Evolutionary conservation across 164 flowering plant genomes (phyloP).

Genomic region (Stephania cephalantha): DNA sequence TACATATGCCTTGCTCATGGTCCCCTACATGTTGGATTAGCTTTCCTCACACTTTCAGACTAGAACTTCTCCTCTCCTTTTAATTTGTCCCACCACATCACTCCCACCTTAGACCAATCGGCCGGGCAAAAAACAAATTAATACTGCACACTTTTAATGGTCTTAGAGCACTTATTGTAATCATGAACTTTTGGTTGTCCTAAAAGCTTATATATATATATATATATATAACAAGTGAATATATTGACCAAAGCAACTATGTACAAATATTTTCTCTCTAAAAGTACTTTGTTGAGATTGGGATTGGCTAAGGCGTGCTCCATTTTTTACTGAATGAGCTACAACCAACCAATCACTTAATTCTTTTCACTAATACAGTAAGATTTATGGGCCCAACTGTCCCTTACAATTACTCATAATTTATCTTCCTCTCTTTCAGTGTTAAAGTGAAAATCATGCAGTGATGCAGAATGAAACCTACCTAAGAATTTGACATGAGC

Average conservation of each 20-base stretch:
- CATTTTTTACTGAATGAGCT: slow-evolving; percentile 9
- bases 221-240: not conserved
- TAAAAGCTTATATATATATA: not conserved
- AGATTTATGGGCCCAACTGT: slow-evolving; percentile 8
- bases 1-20: too few species aligned
- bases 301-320: slow-evolving; percentile 11
- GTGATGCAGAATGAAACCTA: not conserved
- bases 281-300: not conserved
- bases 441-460: not conserved
- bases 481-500: not conserved
- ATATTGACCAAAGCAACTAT: not conserved
- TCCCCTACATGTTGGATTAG: too few species aligned
- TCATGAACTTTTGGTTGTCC: not conserved
- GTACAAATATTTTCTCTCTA: not conserved
- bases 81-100: not conserved
- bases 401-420: not conserved
- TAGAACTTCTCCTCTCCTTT: not conserved
- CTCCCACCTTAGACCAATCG: not conserved
- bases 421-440: not conserved
- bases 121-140: not conserved
- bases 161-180: not conserved
- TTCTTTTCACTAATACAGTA: too few species aligned
- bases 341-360: not conserved
- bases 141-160: not conserved
- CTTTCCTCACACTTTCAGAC: not conserved